A percentile compares a stretch with the other conserved stretches of the same genome.
These are phyloP conservation scores for Melampsora abietis-canadensis DNA, from an alignment of 1,284 basidiomycete genomes.

Conservation along the genomic window DNA sequence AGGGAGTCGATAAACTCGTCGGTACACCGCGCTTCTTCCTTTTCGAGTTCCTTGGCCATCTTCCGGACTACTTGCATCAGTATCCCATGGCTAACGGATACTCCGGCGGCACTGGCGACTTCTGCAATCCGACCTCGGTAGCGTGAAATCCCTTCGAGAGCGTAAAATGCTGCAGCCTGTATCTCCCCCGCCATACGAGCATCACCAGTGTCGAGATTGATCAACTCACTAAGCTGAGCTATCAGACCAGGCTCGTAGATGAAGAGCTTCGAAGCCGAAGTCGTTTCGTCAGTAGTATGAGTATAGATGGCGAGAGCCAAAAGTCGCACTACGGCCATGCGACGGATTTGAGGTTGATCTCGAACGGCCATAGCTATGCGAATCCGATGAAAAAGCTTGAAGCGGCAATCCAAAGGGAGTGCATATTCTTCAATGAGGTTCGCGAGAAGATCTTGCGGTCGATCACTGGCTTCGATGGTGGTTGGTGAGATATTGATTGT, in stretches of 20 bases:
- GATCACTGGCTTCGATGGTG: constrained; percentile 14
- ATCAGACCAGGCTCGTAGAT: constrained; percentile 91
- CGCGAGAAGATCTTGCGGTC: constrained; percentile 62
- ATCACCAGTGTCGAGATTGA: constrained; percentile 64
- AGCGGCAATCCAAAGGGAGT: constrained; percentile 79
- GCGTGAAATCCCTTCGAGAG: constrained; percentile 81
- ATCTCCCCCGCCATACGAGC: constrained; percentile 64
- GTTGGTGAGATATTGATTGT: constrained; percentile 25
- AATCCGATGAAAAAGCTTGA: constrained; percentile 82
- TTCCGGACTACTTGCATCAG: constrained; percentile 81
- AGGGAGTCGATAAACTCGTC: constrained; percentile 76
- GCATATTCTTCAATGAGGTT: constrained; percentile 69
- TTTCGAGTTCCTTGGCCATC: constrained; percentile 66
- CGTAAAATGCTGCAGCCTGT: constrained; percentile 78
- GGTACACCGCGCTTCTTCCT: constrained; percentile 43
- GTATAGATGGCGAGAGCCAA: constrained; percentile 79
- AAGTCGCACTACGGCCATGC: constrained; percentile 76
- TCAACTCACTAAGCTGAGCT: constrained; percentile 78
- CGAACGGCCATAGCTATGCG: constrained; percentile 70
- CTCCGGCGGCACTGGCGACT: constrained; percentile 84
- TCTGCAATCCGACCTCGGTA: constrained; percentile 80
- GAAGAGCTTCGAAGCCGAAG: constrained; percentile 77
- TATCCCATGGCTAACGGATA: constrained; percentile 92
- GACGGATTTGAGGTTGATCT: constrained; percentile 66
- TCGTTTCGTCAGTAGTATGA: constrained; percentile 63